phyloP scores from a whole-genome alignment of 2,329 filamentous ascomycete species.

The Sphaerulina vaccinii region DNA sequence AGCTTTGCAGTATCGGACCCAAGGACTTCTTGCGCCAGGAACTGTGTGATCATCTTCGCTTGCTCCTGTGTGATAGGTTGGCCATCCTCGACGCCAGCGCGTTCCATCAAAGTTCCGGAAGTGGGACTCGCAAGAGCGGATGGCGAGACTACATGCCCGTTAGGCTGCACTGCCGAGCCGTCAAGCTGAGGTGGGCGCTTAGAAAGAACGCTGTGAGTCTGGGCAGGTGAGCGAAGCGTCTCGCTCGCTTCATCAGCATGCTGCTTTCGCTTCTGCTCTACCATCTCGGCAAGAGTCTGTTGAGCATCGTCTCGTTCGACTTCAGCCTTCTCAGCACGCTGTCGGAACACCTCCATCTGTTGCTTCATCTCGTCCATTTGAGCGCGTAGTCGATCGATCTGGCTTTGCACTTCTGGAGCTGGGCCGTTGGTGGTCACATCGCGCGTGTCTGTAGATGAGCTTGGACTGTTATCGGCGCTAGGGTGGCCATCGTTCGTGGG shows the following conservation, averaged over 20 bases:
- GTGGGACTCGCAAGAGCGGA: slow-evolving; percentile 27
- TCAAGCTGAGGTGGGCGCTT: slow-evolving; percentile 23
- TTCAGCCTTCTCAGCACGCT: slow-evolving; percentile 75
- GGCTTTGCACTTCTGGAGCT: slow-evolving; percentile 59
- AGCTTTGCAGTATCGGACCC: slow-evolving; percentile 9
- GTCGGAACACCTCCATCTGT: slow-evolving; percentile 74
- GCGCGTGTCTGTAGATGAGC: slow-evolving; percentile 3
- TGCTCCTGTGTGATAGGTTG: slow-evolving; percentile 37
- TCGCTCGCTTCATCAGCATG: slow-evolving; percentile 47
- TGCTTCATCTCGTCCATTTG: slow-evolving; percentile 80
- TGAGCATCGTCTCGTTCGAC: slow-evolving; percentile 69
- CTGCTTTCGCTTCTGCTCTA: slow-evolving; percentile 73
- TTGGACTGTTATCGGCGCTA: slow-evolving; percentile 19
- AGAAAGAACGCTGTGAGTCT: slow-evolving; percentile 15
- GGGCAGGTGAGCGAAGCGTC: slow-evolving; percentile 16
- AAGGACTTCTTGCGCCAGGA: slow-evolving; percentile 34
- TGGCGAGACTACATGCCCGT: slow-evolving; percentile 30
- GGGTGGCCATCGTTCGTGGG: slow-evolving; percentile 23
- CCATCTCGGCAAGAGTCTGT: slow-evolving; percentile 81
- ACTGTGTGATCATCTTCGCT: slow-evolving; percentile 32
- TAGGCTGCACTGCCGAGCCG: slow-evolving; percentile 18
- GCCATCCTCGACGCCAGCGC: slow-evolving; percentile 35
- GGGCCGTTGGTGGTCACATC: slow-evolving; percentile 3
- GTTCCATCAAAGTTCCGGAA: slow-evolving; percentile 30
- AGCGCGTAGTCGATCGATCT: slow-evolving; percentile 71